A percentile compares a stretch with the other conserved stretches of the same genome.
These are phyloP conservation scores for Sarcocystis neurona DNA, from an alignment of 169 alveolate species.

Conservation along the genomic window DNA sequence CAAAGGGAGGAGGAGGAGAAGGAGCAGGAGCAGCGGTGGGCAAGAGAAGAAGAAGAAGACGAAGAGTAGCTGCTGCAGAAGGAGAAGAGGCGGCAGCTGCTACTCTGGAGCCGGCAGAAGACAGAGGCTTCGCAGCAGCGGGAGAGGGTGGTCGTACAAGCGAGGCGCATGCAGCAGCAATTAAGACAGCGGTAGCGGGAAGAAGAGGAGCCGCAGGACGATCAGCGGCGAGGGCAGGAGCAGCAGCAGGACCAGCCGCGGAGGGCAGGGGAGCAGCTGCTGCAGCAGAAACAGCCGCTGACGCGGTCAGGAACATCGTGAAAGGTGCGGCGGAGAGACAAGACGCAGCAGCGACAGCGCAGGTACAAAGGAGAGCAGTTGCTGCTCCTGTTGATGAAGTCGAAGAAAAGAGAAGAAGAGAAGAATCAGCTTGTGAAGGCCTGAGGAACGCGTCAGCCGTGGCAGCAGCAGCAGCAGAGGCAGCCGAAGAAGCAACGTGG, in stretches of 20 bases:
- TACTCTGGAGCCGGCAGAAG: not conserved
- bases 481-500: too few relatives aligned
- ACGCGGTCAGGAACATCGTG: not conserved
- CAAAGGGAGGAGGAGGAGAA: too few relatives aligned
- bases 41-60: not conserved
- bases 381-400: too few relatives aligned
- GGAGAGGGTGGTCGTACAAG: too few relatives aligned
- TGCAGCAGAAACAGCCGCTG: not conserved
- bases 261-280: not conserved
- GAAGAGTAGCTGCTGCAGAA: not conserved
- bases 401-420: too few relatives aligned
- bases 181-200: too few relatives aligned
- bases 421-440: too few relatives aligned
- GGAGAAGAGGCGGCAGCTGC: not conserved
- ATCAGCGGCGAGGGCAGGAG: too few relatives aligned
- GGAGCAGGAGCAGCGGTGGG: not conserved
- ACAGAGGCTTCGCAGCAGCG: too few relatives aligned
- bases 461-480: too few relatives aligned
- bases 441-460: too few relatives aligned
- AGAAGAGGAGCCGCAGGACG: not conserved
- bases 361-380: not conserved
- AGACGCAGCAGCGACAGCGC: not conserved
- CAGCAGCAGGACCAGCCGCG: not conserved
- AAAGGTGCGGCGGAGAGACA: not conserved
- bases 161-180: too few relatives aligned